phyloP scores from a whole-genome alignment of 352 stramenopile species.

The Pythium folliculosum region DNA sequence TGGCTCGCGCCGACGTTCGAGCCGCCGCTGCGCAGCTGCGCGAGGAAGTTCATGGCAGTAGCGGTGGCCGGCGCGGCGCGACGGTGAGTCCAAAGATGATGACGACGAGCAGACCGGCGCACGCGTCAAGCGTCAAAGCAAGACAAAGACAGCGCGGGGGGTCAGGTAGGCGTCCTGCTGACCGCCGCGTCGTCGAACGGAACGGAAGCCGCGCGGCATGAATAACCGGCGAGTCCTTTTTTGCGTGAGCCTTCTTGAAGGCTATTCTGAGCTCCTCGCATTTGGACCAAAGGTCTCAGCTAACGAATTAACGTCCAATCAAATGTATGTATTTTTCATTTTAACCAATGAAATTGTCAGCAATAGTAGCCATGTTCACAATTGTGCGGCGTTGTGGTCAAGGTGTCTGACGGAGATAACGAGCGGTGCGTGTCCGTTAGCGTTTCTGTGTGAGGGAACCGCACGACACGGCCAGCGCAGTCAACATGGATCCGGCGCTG shows the following conservation, averaged over 20 bases:
- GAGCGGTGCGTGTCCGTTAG: too few species aligned
- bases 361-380: constrained; percentile 5
- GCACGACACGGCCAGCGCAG: not conserved
- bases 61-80: not conserved
- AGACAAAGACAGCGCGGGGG: not conserved
- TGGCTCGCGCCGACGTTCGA: not conserved
- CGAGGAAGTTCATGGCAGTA: constrained; percentile 22
- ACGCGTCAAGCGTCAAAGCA: not conserved
- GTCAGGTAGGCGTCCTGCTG: too few species aligned
- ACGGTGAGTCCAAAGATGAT: not conserved
- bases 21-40: constrained; percentile 15
- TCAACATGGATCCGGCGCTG: not conserved
- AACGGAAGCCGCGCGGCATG: not conserved
- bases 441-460: too few species aligned
- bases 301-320: not conserved
- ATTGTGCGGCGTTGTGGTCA: not conserved
- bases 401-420: too few species aligned
- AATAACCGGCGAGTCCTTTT: not conserved
- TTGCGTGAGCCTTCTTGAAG: not conserved
- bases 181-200: not conserved
- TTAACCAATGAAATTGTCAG: not conserved
- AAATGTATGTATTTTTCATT: not conserved
- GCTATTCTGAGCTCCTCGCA: not conserved
- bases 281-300: not conserved
- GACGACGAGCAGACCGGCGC: not conserved